Evolutionary conservation across 2,329 filamentous ascomycete species (phyloP).

Genomic region (Geoglossum cookeanum): DNA sequence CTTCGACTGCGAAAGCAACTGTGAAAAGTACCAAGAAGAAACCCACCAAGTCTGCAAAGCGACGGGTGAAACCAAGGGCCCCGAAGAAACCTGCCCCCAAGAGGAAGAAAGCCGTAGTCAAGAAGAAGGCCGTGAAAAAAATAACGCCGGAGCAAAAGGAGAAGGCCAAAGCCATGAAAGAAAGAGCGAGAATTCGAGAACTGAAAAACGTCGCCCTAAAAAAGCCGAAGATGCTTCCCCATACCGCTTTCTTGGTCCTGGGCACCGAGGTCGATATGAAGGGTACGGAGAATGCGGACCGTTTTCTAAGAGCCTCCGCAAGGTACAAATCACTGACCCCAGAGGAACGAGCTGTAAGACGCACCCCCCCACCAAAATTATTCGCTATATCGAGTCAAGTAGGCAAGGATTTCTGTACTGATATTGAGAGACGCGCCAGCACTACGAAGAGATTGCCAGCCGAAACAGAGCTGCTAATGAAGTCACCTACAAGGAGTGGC

Average conservation of each 20-base stretch:
- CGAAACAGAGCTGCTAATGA: conserved; percentile 25
- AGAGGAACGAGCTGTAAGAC: conserved; percentile 20
- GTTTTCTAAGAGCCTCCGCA: conserved; percentile 7
- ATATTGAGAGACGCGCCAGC: conserved; percentile 20
- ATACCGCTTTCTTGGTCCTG: conserved; percentile 3
- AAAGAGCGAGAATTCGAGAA: conserved; percentile 16
- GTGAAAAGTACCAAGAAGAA: not conserved
- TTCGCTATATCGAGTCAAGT: conserved; percentile 5
- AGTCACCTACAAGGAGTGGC: conserved; percentile 31
- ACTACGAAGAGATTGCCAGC: conserved; percentile 31
- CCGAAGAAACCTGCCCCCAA: conserved; percentile 6
- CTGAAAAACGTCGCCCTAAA: conserved; percentile 18
- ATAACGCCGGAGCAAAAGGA: conserved; percentile 15
- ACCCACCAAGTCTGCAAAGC: not conserved
- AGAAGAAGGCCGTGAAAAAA: conserved; percentile 2
- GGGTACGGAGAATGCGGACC: not conserved
- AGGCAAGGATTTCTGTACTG: conserved; percentile 7
- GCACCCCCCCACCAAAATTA: not conserved
- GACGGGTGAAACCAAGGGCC: conserved; percentile 9
- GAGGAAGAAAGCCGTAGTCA: conserved; percentile 1
- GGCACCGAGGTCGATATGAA: not conserved
- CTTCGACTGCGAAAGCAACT: conserved; percentile 6
- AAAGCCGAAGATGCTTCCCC: conserved; percentile 19
- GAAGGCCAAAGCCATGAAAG: conserved; percentile 15
- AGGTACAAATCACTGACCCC: conserved; percentile 18